These are phyloP conservation scores for Clarireedia hainanense DNA, from an alignment of 2,329 filamentous ascomycete genomes.

Conservation along the genomic window DNA sequence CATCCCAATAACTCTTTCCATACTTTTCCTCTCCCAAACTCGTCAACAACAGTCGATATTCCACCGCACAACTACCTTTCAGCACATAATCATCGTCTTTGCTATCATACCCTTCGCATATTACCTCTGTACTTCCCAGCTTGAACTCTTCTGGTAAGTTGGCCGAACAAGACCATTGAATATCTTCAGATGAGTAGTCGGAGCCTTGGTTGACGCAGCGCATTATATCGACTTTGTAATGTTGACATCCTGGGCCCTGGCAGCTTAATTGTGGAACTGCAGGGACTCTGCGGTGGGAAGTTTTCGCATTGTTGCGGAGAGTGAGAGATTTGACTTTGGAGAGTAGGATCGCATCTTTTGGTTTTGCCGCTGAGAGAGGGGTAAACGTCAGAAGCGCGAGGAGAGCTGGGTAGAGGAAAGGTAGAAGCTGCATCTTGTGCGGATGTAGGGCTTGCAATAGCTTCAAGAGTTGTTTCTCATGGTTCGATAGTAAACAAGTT, in stretches of 20 bases:
- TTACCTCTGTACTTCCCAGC: constrained; percentile 79
- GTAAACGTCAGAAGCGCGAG: constrained; percentile 22
- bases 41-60: constrained; percentile 77
- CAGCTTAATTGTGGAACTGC: constrained; percentile 76
- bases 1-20: constrained; percentile 29
- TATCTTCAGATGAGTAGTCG: constrained; percentile 70
- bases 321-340: constrained; percentile 71
- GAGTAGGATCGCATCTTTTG: constrained; percentile 46
- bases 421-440: constrained; percentile 19
- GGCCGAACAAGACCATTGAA: constrained; percentile 84
- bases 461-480: neutral
- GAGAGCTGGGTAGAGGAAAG: constrained; percentile 19
- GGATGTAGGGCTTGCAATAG: neutral
- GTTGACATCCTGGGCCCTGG: constrained; percentile 44
- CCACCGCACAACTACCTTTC: constrained; percentile 85
- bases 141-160: constrained; percentile 52
- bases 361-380: constrained; percentile 4
- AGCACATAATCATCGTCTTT: constrained; percentile 79
- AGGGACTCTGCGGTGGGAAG: constrained; percentile 66
- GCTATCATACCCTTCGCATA: constrained; percentile 80
- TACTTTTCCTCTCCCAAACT: constrained; percentile 65
- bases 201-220: constrained; percentile 81
- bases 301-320: constrained; percentile 58
- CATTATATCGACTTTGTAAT: constrained; percentile 70
- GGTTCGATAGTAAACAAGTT: neutral